Evolutionary conservation across 495 filamentous ascomycete genomes (phyloP).

Genomic region (Penicillium canescens): DNA sequence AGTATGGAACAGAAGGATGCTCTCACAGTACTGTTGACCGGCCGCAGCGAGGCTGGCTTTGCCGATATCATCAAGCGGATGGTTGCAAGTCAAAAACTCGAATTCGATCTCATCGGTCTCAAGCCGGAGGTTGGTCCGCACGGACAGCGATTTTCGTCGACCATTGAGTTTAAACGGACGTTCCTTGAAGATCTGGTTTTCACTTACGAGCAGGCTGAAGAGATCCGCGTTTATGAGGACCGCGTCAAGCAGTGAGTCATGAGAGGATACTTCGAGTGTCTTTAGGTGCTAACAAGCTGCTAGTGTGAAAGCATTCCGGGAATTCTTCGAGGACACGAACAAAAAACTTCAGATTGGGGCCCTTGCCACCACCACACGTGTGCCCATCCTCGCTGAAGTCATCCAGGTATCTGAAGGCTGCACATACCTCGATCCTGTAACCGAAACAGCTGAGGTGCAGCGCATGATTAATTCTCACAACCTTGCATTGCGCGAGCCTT

Average conservation of each 20-base stretch:
- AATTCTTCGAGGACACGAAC: constrained; percentile 78
- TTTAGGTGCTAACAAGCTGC: constrained; percentile 14
- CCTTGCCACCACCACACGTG: constrained; percentile 40
- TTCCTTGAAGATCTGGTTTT: constrained; percentile 77
- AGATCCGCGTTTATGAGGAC: constrained; percentile 75
- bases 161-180: constrained; percentile 84
- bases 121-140: constrained; percentile 83
- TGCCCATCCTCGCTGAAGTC: constrained; percentile 73
- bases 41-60: constrained; percentile 77
- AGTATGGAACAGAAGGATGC: constrained; percentile 87
- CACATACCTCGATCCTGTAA: constrained; percentile 75
- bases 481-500: constrained; percentile 42
- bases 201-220: constrained; percentile 80
- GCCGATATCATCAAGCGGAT: constrained; percentile 81
- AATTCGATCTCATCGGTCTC: constrained; percentile 86
- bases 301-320: constrained; percentile 74
- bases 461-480: constrained; percentile 90
- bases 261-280: not conserved
- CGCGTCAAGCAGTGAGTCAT: constrained; percentile 59
- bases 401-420: constrained; percentile 80
- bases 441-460: constrained; percentile 83
- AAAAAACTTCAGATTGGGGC: constrained; percentile 36
- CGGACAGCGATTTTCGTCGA: constrained; percentile 71
- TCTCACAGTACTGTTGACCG: constrained; percentile 84
- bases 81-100: constrained; percentile 69